These are phyloP conservation scores for Tylopilus sp. DNA, from an alignment of 1,284 basidiomycete genomes.

Conservation along the genomic window DNA sequence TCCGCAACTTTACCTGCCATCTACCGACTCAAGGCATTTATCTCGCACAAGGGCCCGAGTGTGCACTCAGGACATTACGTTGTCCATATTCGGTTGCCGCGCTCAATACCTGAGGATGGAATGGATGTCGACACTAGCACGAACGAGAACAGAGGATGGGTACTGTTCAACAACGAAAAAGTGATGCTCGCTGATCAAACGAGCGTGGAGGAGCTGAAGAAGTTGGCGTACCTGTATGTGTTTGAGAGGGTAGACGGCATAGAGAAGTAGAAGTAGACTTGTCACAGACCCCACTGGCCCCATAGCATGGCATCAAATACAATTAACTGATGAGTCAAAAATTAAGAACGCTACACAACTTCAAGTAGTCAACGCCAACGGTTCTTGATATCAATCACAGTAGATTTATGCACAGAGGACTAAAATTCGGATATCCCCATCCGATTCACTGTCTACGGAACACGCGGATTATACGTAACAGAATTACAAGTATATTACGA, in stretches of 20 bases:
- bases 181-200: conserved; percentile 88
- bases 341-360: no score
- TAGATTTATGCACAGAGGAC: no score
- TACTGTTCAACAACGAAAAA: conserved; percentile 97
- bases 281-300: neutral
- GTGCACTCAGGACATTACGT: conserved; percentile 97
- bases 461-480: no score
- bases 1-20: conserved; percentile 68
- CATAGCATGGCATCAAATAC: no score
- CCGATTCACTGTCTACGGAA: no score
- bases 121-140: conserved; percentile 29
- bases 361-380: no score
- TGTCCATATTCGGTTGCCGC: conserved; percentile 70
- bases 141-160: conserved; percentile 69
- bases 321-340: no score
- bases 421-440: no score
- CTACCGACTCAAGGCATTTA: conserved; percentile 91
- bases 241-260: conserved; percentile 69
- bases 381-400: no score
- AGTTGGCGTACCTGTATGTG: conserved; percentile 90
- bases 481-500: no score
- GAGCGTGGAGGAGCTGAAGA: conserved; percentile 79
- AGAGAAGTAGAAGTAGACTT: neutral
- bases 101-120: conserved; percentile 10
- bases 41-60: conserved; percentile 97